Conservation (phyloP, 331 rosid species). For the Acacia concinna region DNA sequence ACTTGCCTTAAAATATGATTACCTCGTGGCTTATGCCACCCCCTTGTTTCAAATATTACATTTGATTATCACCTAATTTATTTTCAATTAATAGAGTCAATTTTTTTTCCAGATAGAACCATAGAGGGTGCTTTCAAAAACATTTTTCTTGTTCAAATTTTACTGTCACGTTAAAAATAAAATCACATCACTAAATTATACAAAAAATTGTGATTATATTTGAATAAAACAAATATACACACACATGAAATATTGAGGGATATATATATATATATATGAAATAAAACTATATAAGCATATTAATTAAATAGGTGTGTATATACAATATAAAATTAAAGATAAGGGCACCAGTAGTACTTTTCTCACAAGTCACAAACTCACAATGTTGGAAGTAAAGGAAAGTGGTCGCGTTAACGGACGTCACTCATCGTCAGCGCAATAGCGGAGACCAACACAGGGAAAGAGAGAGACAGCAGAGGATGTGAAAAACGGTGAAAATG, state of each 20-base stretch:
- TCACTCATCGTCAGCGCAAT: constrained; percentile 41
- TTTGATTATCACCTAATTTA: background rate
- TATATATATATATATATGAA: no score
- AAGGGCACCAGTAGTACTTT: background rate
- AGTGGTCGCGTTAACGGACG: constrained; percentile 32
- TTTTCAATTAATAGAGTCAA: background rate
- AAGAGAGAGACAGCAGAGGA: constrained; percentile 8
- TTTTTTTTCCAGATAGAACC: background rate
- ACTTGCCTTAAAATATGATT: background rate
- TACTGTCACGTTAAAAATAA: background rate
- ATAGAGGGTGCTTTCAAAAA: background rate
- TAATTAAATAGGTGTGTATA: no score
- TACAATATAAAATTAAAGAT: background rate
- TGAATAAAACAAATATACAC: background rate
- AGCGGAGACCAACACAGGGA: constrained; percentile 18
- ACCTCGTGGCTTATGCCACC: background rate
- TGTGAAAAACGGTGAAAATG: background rate
- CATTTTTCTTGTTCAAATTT: background rate
- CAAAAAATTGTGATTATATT: background rate
- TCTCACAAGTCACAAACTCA: background rate
- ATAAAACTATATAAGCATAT: no score
- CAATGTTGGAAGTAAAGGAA: background rate
- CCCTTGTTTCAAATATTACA: background rate
- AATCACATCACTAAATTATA: background rate
- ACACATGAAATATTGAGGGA: no score